Percentiles rank a stretch among this genome's conserved stretches.
phyloP scores from a whole-genome alignment of 331 rosid species.

The Pyrus hybrid region DNA sequence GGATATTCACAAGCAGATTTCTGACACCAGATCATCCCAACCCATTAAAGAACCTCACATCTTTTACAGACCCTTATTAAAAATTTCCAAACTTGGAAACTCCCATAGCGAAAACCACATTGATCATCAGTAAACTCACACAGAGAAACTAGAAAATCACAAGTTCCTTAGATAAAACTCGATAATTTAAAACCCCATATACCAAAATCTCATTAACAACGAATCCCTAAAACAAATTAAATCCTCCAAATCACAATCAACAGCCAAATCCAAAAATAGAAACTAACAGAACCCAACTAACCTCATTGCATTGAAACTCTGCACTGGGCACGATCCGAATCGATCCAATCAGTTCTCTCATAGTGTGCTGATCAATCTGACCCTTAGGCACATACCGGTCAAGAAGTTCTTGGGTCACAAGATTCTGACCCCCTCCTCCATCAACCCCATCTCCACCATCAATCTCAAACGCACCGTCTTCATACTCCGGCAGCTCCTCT shows the following conservation, averaged over 20 bases:
- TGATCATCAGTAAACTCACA: neutral
- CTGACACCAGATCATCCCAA: neutral
- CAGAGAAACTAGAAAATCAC: neutral
- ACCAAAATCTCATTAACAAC: neutral
- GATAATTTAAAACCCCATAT: neutral
- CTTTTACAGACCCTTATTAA: neutral
- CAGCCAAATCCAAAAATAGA: neutral
- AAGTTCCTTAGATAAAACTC: neutral
- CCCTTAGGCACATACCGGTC: conserved; percentile 49
- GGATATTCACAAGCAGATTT: neutral
- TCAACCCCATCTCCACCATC: conserved; percentile 47
- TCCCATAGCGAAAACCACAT: neutral
- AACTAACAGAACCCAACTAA: conserved; percentile 11
- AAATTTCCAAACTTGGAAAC: neutral
- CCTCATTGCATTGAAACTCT: conserved; percentile 65
- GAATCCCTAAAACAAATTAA: neutral
- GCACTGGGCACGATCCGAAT: conserved; percentile 37
- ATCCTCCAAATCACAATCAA: neutral
- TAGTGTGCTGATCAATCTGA: conserved; percentile 50
- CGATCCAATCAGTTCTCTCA: conserved; percentile 58
- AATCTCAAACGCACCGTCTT: conserved; percentile 61
- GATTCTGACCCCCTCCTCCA: conserved; percentile 12
- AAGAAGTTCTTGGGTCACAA: conserved; percentile 33
- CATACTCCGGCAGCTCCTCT: conserved; percentile 59
- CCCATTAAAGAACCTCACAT: neutral